phyloP scores from a whole-genome alignment of 129 eudicot species.

The Heracleum sosnowskyi region DNA sequence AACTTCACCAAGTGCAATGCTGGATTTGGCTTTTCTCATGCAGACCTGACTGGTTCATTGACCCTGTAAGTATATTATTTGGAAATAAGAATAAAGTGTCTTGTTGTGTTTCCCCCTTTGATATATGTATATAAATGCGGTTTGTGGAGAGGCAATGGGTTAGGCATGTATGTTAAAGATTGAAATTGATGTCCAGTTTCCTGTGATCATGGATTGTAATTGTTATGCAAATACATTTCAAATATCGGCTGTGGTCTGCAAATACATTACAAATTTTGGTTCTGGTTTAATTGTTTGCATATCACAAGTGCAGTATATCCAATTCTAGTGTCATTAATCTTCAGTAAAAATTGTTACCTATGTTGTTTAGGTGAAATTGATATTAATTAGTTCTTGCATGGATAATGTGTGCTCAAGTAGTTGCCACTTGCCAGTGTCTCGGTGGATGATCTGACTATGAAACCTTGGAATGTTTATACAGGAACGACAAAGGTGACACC shows the following conservation, averaged over 20 bases:
- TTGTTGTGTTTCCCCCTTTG: background rate
- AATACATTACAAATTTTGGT: background rate
- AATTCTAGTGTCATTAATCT: background rate
- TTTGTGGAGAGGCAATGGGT: background rate
- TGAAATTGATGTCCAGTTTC: background rate
- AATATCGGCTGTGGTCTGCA: background rate
- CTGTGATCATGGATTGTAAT: background rate
- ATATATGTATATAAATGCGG: background rate
- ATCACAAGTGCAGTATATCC: background rate
- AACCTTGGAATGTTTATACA: conserved; percentile 15
- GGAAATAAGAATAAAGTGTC: background rate
- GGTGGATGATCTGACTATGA: background rate
- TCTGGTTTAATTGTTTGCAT: background rate
- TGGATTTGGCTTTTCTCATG: conserved; percentile 62
- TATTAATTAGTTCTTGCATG: background rate
- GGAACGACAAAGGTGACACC: conserved; percentile 84
- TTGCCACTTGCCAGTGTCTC: background rate
- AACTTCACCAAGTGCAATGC: conserved; percentile 59
- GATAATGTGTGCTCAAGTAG: background rate
- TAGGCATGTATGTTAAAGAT: background rate
- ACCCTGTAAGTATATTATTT: conserved; percentile 52
- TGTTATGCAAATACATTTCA: background rate
- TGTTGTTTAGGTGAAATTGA: background rate
- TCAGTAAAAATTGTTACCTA: background rate
- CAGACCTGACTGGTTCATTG: conserved; percentile 75